Conservation (phyloP, 2,329 filamentous ascomycete genomes). For the Capronia epimyces region DNA sequence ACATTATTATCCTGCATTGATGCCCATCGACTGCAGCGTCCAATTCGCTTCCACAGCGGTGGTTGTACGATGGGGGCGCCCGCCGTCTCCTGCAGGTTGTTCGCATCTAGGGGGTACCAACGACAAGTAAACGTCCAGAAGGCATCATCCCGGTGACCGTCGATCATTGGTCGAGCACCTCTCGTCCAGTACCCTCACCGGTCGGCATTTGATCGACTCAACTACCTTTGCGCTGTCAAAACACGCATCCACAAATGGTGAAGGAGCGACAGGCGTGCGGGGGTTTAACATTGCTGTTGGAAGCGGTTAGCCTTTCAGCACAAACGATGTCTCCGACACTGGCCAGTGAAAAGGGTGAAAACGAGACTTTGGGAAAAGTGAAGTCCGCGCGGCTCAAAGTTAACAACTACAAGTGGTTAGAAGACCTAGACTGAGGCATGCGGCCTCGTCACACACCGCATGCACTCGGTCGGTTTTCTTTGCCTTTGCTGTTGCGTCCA, state of each 20-base stretch:
- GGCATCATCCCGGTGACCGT: not conserved
- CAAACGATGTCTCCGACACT: too few relatives aligned
- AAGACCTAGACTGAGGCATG: too few relatives aligned
- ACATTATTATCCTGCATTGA: constrained; percentile 7
- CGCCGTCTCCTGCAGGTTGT: constrained; percentile 6
- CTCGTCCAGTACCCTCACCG: not conserved
- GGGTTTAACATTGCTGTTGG: too few relatives aligned
- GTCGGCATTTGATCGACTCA: too few relatives aligned
- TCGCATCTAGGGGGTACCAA: not conserved
- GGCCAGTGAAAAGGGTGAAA: too few relatives aligned
- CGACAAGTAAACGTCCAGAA: not conserved
- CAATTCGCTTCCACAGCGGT: constrained; percentile 15
- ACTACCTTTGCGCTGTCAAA: too few relatives aligned
- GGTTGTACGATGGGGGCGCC: constrained; percentile 15
- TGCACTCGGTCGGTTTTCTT: not conserved
- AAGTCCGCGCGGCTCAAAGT: too few relatives aligned
- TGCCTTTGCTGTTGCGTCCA: not conserved
- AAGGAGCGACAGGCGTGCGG: too few relatives aligned
- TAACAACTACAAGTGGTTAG: too few relatives aligned
- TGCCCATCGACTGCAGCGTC: not conserved
- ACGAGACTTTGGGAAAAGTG: too few relatives aligned
- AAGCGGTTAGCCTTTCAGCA: too few relatives aligned
- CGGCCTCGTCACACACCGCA: not conserved
- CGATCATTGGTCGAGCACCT: not conserved
- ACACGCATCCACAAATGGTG: too few relatives aligned